These are phyloP conservation scores for Suillus fuscotomentosus DNA, from an alignment of 768 basidiomycete genomes.

Conservation along the genomic window DNA sequence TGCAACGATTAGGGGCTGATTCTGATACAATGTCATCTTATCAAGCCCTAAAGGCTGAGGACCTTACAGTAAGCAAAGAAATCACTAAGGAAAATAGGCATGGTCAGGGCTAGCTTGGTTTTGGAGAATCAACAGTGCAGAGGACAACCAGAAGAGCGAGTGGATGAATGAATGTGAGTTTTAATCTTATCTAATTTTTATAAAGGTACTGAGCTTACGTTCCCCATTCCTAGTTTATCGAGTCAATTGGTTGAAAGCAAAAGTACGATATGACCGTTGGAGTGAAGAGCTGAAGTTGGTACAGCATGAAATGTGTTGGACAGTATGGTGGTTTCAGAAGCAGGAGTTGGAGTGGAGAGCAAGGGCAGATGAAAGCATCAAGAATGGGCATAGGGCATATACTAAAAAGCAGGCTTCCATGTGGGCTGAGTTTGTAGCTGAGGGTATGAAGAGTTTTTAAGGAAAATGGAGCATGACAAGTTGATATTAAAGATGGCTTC, in stretches of 20 bases:
- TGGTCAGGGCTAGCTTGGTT: no score
- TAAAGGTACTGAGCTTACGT: neutral
- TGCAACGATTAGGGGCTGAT: neutral
- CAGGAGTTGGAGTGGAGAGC: neutral
- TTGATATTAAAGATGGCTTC: no score
- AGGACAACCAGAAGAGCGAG: no score
- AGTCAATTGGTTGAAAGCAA: slow-evolving; percentile 12
- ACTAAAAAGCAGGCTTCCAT: neutral
- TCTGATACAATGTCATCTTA: neutral
- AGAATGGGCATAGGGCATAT: neutral
- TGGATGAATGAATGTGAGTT: no score
- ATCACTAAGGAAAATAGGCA: neutral
- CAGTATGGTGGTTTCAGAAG: slow-evolving; percentile 11
- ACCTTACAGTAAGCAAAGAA: slow-evolving; percentile 9
- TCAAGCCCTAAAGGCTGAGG: neutral
- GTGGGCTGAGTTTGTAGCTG: neutral
- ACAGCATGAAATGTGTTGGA: slow-evolving; percentile 21
- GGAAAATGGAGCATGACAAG: neutral
- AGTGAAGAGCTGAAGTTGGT: slow-evolving; percentile 15
- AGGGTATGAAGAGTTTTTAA: neutral
- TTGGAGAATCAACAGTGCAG: no score
- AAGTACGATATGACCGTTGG: slow-evolving; percentile 17
- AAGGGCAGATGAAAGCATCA: neutral
- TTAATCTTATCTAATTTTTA: no score
- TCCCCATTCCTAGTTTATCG: neutral